Evolutionary conservation across 2,329 filamentous ascomycete genomes (phyloP), one percentile per base, ranked within the genome.

Genomic region (Sordariomycetes sp.): DNA sequence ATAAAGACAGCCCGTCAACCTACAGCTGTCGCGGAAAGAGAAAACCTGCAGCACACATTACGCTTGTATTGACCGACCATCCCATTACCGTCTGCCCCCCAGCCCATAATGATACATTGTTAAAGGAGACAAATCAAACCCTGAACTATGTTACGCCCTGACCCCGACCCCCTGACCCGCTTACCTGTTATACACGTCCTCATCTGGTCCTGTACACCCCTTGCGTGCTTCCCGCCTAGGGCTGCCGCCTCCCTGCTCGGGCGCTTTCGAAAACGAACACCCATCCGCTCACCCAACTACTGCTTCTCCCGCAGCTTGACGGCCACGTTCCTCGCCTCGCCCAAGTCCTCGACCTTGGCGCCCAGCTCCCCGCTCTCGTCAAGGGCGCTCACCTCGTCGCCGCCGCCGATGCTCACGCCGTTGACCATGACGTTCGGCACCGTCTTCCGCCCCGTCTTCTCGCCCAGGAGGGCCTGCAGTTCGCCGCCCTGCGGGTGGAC

Each of bases 381-480:
- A 61, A 97, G 75, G 28, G 81, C 85, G 54, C 83, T 80, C 59
- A 99, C 81, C 61, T 97, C 90, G 68, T 97, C 93, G 55, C 90
- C 85, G 24, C 94, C 94, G 53, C 94, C 94, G 61, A 97, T 90
- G 71, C 88, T 94, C 70, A 87, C 85, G 53, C 90, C 91, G 66
- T 90, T 89, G 65, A 99, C 79, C 64, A 99, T 79, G 40, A 97
- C 81, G 68, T 99, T 99, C 18, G 94, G 94, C 0, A 99, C 94
- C 0, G 94, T 99, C 60, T 77, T 79, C 55, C 93, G 82, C 52
- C 89, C 88, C 0, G 94, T 97, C 68, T 82, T 87, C 60, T 85
- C 80, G 18, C 72, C 79, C 11, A 99, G 77, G 20, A 83, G 79
- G 11, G 79, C 80, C 71, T 99, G 94, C 50, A 99, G 73, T 58